Evolutionary conservation across 2,329 filamentous ascomycete genomes (phyloP).

Genomic region (Xylaria sp.): DNA sequence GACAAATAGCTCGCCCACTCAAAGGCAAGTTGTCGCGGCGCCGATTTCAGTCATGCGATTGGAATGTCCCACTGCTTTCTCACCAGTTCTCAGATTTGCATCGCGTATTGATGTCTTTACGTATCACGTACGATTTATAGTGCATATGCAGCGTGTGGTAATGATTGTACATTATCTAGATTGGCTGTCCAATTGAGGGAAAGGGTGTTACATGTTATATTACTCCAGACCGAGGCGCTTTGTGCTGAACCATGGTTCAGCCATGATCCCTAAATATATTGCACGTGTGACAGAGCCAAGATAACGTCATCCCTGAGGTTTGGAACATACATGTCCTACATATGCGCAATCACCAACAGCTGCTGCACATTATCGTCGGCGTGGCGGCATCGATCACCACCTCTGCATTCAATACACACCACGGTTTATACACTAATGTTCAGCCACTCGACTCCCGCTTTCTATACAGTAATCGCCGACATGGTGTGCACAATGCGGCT

Average conservation of each 20-base stretch:
- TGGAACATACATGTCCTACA: conserved; percentile 17
- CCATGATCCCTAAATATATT: not conserved
- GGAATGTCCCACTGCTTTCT: not conserved
- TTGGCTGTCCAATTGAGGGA: conserved; percentile 15
- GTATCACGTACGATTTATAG: not conserved
- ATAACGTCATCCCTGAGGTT: conserved; percentile 20
- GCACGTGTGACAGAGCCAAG: conserved; percentile 9
- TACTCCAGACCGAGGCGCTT: conserved; percentile 1
- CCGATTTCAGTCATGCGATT: not conserved
- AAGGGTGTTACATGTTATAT: conserved; percentile 5
- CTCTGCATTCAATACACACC: not conserved
- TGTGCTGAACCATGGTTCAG: conserved; percentile 21
- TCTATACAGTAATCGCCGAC: not conserved
- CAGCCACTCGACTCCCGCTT: not conserved
- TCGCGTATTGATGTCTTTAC: not conserved
- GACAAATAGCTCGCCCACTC: not conserved
- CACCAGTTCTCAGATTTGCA: not conserved
- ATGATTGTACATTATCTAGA: conserved; percentile 1
- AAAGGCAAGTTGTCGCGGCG: not conserved
- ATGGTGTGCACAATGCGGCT: conserved; percentile 3
- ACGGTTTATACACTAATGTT: not conserved
- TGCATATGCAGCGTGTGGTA: not conserved
- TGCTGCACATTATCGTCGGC: conserved; percentile 10
- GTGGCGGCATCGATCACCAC: conserved; percentile 1
- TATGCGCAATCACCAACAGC: conserved; percentile 30